Evolutionary conservation across 2,329 filamentous ascomycete species (phyloP).

Genomic region (Cordyceps fumosorosea): DNA sequence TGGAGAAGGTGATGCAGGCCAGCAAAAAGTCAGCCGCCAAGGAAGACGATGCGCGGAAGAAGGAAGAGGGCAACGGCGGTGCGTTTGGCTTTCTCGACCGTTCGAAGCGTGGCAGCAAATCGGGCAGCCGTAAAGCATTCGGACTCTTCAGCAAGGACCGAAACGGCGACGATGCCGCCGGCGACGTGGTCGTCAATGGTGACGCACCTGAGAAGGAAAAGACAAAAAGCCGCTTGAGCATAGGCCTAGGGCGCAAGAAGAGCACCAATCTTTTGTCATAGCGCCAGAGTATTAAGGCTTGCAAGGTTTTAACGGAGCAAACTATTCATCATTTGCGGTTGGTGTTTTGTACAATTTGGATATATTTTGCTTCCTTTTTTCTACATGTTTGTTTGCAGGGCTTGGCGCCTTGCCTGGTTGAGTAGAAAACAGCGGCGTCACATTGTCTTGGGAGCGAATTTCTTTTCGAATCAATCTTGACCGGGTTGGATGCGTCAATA

Average conservation of each 20-base stretch:
- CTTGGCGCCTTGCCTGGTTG: neutral
- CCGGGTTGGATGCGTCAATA: neutral
- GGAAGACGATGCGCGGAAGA: constrained; percentile 36
- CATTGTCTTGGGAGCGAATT: neutral
- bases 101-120: constrained; percentile 67
- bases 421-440: neutral
- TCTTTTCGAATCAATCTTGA: neutral
- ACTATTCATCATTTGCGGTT: neutral
- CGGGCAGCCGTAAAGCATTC: constrained; percentile 70
- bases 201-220: constrained; percentile 37
- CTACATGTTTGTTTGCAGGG: neutral
- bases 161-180: constrained; percentile 22
- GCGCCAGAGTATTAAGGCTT: neutral
- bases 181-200: constrained; percentile 18
- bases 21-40: constrained; percentile 58
- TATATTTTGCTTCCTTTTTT: constrained; percentile 7
- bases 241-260: constrained; percentile 65
- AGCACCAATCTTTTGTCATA: constrained; percentile 42
- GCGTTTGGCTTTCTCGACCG: constrained; percentile 51
- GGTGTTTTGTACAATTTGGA: neutral
- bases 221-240: constrained; percentile 61
- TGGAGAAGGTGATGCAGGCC: constrained; percentile 57
- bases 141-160: constrained; percentile 53
- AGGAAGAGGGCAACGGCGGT: constrained; percentile 33
- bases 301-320: neutral